Conservation (phyloP, 176 grass and related monocot species). For the Pontederia paniculata region DNA sequence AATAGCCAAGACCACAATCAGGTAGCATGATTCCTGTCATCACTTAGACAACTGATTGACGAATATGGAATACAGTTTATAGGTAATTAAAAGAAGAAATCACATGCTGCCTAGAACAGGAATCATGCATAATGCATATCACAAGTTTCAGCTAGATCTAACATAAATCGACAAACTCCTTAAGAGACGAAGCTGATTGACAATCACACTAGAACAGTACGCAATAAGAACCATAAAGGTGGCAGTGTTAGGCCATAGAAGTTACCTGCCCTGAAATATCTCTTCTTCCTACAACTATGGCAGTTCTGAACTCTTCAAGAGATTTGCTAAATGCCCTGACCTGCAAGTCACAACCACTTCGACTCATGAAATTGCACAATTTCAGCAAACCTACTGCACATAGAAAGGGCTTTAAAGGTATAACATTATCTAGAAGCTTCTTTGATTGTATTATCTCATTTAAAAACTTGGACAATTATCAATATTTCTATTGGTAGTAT, state of each 20-base stretch:
- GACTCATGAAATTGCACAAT: too few relatives aligned
- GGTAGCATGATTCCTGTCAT: too few relatives aligned
- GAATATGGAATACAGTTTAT: background rate
- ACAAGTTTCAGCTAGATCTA: background rate
- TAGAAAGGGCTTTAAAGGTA: too few relatives aligned
- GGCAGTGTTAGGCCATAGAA: background rate
- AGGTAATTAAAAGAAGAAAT: background rate
- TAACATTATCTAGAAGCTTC: too few relatives aligned
- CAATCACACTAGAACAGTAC: background rate
- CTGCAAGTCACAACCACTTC: background rate
- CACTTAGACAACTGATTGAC: too few relatives aligned
- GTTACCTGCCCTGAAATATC: background rate
- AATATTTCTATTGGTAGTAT: too few relatives aligned
- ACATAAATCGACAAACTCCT: background rate
- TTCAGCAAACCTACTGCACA: too few relatives aligned
- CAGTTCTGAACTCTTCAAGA: background rate
- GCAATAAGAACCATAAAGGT: background rate
- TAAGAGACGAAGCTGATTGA: background rate
- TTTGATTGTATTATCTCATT: too few relatives aligned
- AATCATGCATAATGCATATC: background rate
- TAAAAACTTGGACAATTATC: too few relatives aligned
- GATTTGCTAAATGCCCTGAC: background rate
- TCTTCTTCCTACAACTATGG: background rate
- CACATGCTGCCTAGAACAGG: too few relatives aligned
- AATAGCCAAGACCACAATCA: too few relatives aligned